phyloP scores from a whole-genome alignment of 345 rosid species.

The Firmiana major region DNA sequence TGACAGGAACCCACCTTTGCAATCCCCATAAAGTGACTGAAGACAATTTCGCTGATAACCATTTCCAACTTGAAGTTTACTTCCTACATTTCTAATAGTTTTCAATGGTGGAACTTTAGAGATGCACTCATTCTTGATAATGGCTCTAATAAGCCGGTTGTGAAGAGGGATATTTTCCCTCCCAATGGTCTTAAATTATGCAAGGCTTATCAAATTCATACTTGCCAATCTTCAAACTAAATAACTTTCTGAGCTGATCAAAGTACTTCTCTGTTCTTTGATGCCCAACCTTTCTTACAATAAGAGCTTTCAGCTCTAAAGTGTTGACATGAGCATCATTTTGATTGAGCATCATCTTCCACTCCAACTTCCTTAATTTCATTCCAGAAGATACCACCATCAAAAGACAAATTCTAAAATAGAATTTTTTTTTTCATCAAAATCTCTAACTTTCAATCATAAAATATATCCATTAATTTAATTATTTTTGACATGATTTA shows the following conservation, averaged over 20 bases:
- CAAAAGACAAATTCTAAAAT: not conserved
- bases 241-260: slow-evolving; percentile 56
- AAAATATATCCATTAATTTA: too few species aligned
- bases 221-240: slow-evolving; percentile 52
- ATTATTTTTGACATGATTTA: too few species aligned
- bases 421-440: not conserved
- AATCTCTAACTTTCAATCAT: slow-evolving; percentile 13
- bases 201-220: slow-evolving; percentile 67
- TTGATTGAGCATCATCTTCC: slow-evolving; percentile 37
- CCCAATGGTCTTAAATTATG: slow-evolving; percentile 52
- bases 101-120: slow-evolving; percentile 45
- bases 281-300: slow-evolving; percentile 57
- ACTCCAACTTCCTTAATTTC: slow-evolving; percentile 4
- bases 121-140: slow-evolving; percentile 63
- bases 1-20: slow-evolving; percentile 54
- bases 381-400: not conserved
- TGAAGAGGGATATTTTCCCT: slow-evolving; percentile 68
- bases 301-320: slow-evolving; percentile 43
- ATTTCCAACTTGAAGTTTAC: slow-evolving; percentile 26
- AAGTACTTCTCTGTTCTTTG: slow-evolving; percentile 78
- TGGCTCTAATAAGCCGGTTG: slow-evolving; percentile 58
- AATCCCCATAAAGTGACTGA: slow-evolving; percentile 48
- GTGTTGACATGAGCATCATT: slow-evolving; percentile 36
- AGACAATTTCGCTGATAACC: slow-evolving; percentile 38
- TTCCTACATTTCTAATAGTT: slow-evolving; percentile 28